Evolutionary conservation across 805 yeast species (phyloP), one percentile per base, ranked within the genome.

Genomic region (Wickerhamomyces rabaulensis): DNA sequence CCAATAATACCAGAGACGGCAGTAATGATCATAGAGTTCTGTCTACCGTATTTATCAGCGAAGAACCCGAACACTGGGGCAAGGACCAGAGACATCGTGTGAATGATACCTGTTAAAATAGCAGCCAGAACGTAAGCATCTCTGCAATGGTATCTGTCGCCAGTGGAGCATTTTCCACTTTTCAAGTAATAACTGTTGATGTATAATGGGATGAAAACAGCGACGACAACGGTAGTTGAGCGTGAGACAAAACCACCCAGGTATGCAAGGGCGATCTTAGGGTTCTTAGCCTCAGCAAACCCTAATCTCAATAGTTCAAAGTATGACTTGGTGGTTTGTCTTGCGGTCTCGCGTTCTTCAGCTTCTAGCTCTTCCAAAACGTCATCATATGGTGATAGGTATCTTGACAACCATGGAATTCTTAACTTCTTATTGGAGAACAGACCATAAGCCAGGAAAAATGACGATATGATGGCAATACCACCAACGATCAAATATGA

Each of bases 91-190:
- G 84, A 75, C 21, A 74, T 68, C 0, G 79, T 68, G 52, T 83
- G 83, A 4, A 80, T 70, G n/a, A 82, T 74, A 9, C 92, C 92
- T 0, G 86, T 76, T 26, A 84, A 64, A 39, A 84, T 80, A 1
- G 89, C 87, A 16, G 88, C 78, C 48, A 76, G 73, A 9, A 81
- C 69, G 52, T 79, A 82, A 0, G 86, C 88, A 36, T 81, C 84
- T 43, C 75, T 73, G 56, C 90, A 83, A 21, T 71, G 57, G 55
- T 67, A 45, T 57, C 71, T 50, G 36, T 63, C 66, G 6, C 56
- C 56, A 2, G 62, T 52, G 1, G 66, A 54, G 58, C 90, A 84
- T 43, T 62, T 58, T 0, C 85, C 87, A 4, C 66, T 66, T 36
- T 69, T 60, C 48, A 69, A 67, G 61, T 71, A 84, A 65, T 73